phyloP scores from a whole-genome alignment of 2,329 filamentous ascomycete species.

The Phyllosticta paracitricarpa region DNA sequence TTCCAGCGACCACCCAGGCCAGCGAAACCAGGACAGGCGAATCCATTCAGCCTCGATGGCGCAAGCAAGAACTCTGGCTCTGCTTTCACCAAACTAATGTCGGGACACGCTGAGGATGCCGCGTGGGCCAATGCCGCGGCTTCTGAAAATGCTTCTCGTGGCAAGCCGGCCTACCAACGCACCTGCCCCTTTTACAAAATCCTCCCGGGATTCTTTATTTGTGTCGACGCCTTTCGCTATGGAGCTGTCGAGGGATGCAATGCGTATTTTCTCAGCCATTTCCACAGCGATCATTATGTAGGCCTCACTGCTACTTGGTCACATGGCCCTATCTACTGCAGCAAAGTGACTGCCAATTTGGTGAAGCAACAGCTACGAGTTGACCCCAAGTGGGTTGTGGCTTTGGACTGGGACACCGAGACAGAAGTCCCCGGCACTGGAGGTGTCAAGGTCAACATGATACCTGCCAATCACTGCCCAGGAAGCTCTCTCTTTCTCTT shows the following conservation, averaged over 20 bases:
- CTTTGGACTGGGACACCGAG: conserved; percentile 73
- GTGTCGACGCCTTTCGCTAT: conserved; percentile 92
- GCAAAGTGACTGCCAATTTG: conserved; percentile 80
- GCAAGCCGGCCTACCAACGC: conserved; percentile 76
- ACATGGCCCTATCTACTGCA: conserved; percentile 95
- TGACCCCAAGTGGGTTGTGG: conserved; percentile 73
- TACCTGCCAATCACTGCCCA: conserved; percentile 92
- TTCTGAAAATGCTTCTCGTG: conserved; percentile 64
- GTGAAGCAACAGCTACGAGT: conserved; percentile 80
- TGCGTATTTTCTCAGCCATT: conserved; percentile 95
- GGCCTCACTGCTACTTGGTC: conserved; percentile 80
- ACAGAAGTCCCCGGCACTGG: conserved; percentile 72
- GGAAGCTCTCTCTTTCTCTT: conserved; percentile 92
- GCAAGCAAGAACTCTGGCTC: conserved; percentile 52
- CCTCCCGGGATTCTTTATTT: conserved; percentile 82
- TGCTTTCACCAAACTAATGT: conserved; percentile 90
- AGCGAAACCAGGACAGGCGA: conserved; percentile 69
- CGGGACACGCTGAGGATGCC: conserved; percentile 75
- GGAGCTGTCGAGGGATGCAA: conserved; percentile 85
- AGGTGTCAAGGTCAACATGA: conserved; percentile 84
- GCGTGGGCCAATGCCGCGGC: conserved; percentile 86
- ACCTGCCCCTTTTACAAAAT: conserved; percentile 99
- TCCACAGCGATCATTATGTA: conserved; percentile 95
- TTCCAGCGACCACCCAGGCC: conserved; percentile 57
- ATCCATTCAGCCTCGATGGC: conserved; percentile 55